phyloP scores from a whole-genome alignment of 2,329 filamentous ascomycete genomes.

The Aspergillus sclerotialis region DNA sequence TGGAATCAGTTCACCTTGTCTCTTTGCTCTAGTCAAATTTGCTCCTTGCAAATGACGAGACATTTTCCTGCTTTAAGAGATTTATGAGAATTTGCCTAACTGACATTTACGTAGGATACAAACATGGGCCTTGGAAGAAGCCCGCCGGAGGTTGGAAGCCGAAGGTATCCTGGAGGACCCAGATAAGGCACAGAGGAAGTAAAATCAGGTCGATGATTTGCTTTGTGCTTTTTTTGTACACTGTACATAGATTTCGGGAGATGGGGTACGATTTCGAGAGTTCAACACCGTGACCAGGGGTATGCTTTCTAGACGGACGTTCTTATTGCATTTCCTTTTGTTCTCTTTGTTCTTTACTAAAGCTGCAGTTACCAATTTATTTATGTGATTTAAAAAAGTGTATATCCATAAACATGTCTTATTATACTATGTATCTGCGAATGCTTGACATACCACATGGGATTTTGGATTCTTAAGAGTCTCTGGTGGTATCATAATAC shows the following conservation, averaged over 20 bases:
- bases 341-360: slow-evolving; percentile 15
- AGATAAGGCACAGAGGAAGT: slow-evolving; percentile 50
- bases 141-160: slow-evolving; percentile 84
- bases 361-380: slow-evolving; percentile 14
- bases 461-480: no score
- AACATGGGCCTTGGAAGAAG: slow-evolving; percentile 98
- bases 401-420: not conserved
- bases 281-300: no score
- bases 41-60: not conserved
- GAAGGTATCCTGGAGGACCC: slow-evolving; percentile 90
- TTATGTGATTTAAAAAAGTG: slow-evolving; percentile 9
- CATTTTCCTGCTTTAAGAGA: not conserved
- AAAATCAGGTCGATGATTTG: slow-evolving; percentile 13
- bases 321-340: slow-evolving; percentile 19
- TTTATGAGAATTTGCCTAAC: slow-evolving; percentile 3
- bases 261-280: slow-evolving; percentile 21
- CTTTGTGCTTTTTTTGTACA: slow-evolving; percentile 24
- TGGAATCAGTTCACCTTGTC: slow-evolving; percentile 24
- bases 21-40: not conserved
- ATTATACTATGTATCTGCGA: not conserved
- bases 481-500: no score
- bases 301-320: no score
- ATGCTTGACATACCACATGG: not conserved
- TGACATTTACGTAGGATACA: slow-evolving; percentile 65
- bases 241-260: slow-evolving; percentile 37